phyloP scores from a whole-genome alignment of 1,139 yeast genomes.

The Groenewaldozyma auringiensis region DNA sequence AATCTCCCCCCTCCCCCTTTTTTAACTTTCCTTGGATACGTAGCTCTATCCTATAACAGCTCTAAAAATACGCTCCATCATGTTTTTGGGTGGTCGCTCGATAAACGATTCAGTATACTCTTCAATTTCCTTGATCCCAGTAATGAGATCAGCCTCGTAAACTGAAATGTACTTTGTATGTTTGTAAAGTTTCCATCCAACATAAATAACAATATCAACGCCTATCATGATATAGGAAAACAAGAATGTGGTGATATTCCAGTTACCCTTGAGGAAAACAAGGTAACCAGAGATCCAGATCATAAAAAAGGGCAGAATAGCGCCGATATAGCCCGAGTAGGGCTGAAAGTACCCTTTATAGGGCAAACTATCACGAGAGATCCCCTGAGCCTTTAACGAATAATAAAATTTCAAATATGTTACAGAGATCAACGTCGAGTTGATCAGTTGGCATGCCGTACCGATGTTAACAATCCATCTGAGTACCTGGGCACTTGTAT shows the following conservation, averaged over 20 bases:
- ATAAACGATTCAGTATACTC: slow-evolving; percentile 22
- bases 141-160: slow-evolving; percentile 44
- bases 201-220: slow-evolving; percentile 48
- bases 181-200: slow-evolving; percentile 49
- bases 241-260: slow-evolving; percentile 55
- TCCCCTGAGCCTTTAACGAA: slow-evolving; percentile 53
- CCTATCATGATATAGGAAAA: slow-evolving; percentile 65
- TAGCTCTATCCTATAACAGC: slow-evolving; percentile 1
- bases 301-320: slow-evolving; percentile 49
- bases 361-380: slow-evolving; percentile 49
- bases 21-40: slow-evolving; percentile 4
- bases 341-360: slow-evolving; percentile 51
- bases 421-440: slow-evolving; percentile 55
- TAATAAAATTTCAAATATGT: slow-evolving; percentile 59
- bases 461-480: slow-evolving; percentile 69
- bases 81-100: slow-evolving; percentile 14
- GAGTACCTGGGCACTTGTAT: slow-evolving; percentile 56
- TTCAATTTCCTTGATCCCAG: slow-evolving; percentile 52
- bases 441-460: slow-evolving; percentile 73
- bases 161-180: slow-evolving; percentile 46
- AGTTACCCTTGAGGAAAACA: slow-evolving; percentile 55
- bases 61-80: slow-evolving; percentile 11
- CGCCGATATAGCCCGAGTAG: slow-evolving; percentile 38
- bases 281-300: slow-evolving; percentile 58
- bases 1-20: slow-evolving; percentile 1